Conservation (phyloP, 352 stramenopile species). For the Globisporangium megalacanthum region DNA sequence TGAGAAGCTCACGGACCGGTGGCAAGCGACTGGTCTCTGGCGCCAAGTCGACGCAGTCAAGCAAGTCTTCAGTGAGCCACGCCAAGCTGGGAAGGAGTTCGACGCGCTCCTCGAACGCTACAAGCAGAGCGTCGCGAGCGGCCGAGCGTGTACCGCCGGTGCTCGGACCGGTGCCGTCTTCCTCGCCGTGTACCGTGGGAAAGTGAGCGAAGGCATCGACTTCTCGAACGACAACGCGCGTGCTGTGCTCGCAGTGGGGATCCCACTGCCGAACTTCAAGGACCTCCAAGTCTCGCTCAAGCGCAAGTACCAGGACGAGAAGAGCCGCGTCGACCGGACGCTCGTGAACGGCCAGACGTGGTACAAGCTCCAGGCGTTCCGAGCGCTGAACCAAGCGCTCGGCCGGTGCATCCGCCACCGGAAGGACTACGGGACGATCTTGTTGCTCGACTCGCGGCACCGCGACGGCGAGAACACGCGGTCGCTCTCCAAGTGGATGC, state of each 20-base stretch:
- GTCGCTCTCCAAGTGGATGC: conserved; percentile 80
- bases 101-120: conserved; percentile 76
- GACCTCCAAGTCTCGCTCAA: conserved; percentile 88
- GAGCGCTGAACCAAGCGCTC: conserved; percentile 99
- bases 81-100: conserved; percentile 79
- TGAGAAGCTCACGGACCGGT: conserved; percentile 58
- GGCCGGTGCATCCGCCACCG: conserved; percentile 98
- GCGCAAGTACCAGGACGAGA: conserved; percentile 78
- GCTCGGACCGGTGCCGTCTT: conserved; percentile 88
- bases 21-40: conserved; percentile 66
- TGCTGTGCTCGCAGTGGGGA: conserved; percentile 97
- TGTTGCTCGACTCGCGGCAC: conserved; percentile 93
- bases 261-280: conserved; percentile 96
- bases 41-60: conserved; percentile 55
- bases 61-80: conserved; percentile 58
- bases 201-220: conserved; percentile 98
- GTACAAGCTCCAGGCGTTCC: conserved; percentile 97
- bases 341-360: conserved; percentile 84
- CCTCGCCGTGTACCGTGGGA: conserved; percentile 97
- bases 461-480: conserved; percentile 49
- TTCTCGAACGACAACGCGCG: conserved; percentile 97
- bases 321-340: conserved; percentile 48
- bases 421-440: conserved; percentile 95
- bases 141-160: conserved; percentile 4
- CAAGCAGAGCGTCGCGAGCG: conserved; percentile 38